Evolutionary conservation across 2,329 filamentous ascomycete genomes (phyloP), one percentile per base, ranked within the genome.

Genomic region (Ascochyta rabiei): DNA sequence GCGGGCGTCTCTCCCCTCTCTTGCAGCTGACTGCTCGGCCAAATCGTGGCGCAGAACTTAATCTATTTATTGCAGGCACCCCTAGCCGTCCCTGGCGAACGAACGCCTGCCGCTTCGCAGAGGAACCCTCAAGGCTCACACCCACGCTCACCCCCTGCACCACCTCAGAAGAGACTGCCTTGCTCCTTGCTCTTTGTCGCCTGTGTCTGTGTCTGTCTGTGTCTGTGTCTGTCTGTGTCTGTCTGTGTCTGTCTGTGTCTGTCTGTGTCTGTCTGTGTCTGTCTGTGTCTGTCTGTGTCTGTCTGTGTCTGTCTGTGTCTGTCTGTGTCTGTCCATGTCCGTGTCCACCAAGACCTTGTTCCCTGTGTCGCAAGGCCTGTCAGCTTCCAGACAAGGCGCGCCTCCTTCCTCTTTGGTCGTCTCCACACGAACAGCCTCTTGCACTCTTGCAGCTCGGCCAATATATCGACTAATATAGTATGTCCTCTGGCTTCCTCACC

Each of bases 391-490:
- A 38, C 33, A 10, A 28, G 23, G 30, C 24, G 46, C 46, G 30
- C 16, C 52, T 40, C 38, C 23, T 24, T 26, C 23, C 38, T 26
- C 9, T 41, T 40, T 40, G 35, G 41, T 26, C 6, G 35, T 51
- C 48, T 28, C 48, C 41, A 45, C 48, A 45, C 40, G 18, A 23
- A 46, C 15, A 53, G 53, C 56, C 50, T 56, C 41, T 60, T 35
- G 40, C 48, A 47, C 50, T 56, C 41, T 60, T 35, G 40, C 48
- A 47, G 45, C 62, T 60, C 56, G 59, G 59, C 61, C 62, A 68
- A 67, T 67, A 68, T 68, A 68, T 53, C 60, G 58, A 61, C 35
- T 28, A 19, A n/a, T n/a, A 6, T 6, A 23, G 21, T 6, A 23
- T 4, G 21, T 23, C 6, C 35, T 30, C 33, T 40, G 41, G 41